Conservation (phyloP, 2,329 filamentous ascomycete genomes). For the Venturia carpophila region DNA sequence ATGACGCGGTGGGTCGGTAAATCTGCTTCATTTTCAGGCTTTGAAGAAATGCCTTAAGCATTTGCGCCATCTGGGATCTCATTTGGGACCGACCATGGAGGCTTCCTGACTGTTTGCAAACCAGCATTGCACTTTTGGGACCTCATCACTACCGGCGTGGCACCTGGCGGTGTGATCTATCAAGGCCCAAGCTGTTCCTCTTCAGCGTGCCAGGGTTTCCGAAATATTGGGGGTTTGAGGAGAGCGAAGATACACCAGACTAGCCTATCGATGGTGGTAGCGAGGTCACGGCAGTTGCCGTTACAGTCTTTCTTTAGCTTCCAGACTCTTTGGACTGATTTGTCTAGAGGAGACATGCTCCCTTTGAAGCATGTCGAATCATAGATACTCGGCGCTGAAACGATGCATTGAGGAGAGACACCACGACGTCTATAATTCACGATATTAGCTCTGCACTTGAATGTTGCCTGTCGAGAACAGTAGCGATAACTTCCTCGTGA, state of each 20-base stretch:
- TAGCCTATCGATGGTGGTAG: neutral
- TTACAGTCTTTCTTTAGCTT: neutral
- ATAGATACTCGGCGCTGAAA: neutral
- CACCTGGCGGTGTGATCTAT: no score
- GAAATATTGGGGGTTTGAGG: neutral
- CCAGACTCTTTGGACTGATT: neutral
- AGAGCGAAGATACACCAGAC: neutral
- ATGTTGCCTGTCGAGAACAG: no score
- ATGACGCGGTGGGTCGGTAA: neutral
- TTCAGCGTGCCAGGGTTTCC: neutral
- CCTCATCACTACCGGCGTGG: neutral
- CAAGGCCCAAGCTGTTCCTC: neutral
- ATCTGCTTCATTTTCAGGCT: neutral
- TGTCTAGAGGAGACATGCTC: neutral
- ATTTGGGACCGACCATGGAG: neutral
- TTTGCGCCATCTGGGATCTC: neutral
- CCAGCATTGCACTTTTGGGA: neutral
- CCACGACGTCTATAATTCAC: no score
- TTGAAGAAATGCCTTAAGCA: neutral
- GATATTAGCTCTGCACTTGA: no score
- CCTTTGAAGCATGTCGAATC: neutral
- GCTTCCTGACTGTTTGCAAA: neutral
- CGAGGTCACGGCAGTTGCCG: neutral
- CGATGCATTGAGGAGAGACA: neutral
- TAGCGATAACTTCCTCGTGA: no score